Percentiles rank a stretch among this genome's conserved stretches.
These are phyloP conservation scores for Ilyonectria mors-panacis DNA, from an alignment of 2,329 filamentous ascomycete genomes.

Conservation along the genomic window DNA sequence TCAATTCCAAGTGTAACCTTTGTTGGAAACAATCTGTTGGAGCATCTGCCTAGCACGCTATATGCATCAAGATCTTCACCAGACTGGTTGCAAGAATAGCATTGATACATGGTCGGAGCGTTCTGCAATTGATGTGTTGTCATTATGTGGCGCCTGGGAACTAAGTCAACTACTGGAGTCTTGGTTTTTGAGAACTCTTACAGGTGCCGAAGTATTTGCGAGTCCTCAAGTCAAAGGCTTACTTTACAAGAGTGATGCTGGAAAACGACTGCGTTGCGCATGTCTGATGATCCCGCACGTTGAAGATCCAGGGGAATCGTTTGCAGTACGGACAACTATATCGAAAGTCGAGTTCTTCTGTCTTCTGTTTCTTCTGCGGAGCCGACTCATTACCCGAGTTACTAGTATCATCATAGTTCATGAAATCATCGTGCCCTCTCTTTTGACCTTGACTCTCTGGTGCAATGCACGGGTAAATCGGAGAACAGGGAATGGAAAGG, in stretches of 20 bases:
- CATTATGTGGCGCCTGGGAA: conserved; percentile 6
- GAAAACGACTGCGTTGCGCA: conserved; percentile 11
- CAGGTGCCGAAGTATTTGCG: neutral
- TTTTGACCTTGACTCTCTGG: no score
- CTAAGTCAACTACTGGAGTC: neutral
- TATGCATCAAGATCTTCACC: neutral
- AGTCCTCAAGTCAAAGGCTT: neutral
- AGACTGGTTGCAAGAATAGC: neutral
- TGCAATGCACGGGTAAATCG: no score
- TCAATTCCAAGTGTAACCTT: neutral
- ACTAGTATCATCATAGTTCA: neutral
- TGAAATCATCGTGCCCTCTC: neutral
- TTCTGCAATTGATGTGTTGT: neutral
- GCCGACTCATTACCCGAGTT: neutral
- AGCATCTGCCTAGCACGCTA: neutral
- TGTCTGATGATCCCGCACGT: conserved; percentile 7
- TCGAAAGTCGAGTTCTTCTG: neutral
- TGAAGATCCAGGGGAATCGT: conserved; percentile 12
- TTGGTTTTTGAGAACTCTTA: neutral
- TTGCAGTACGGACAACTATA: conserved; percentile 17
- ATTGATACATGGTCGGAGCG: neutral
- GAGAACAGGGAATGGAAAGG: no score
- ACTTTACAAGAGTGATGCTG: conserved; percentile 18
- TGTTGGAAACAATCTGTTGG: neutral
- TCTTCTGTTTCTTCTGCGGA: neutral